These are phyloP conservation scores for Annulohypoxylon truncatum DNA, from an alignment of 2,329 filamentous ascomycete species.

Conservation along the genomic window DNA sequence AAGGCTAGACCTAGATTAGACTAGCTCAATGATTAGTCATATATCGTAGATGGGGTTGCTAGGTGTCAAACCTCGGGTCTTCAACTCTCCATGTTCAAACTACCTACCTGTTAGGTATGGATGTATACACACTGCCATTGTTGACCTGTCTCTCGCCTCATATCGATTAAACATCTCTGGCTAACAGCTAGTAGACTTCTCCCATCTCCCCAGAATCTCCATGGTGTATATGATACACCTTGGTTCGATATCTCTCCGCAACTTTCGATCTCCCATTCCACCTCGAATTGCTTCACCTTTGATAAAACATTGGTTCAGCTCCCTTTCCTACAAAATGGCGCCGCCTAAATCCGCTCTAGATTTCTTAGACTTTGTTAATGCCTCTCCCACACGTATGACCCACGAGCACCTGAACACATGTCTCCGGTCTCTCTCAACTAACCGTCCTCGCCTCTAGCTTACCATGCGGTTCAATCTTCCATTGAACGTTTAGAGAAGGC, in stretches of 20 bases:
- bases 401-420: slow-evolving; percentile 16
- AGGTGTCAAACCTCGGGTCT: not conserved
- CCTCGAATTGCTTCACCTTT: slow-evolving; percentile 22
- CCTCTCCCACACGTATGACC: slow-evolving; percentile 84
- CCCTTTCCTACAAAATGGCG: slow-evolving; percentile 57
- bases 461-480: slow-evolving; percentile 89
- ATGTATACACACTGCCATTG: too few relatives aligned
- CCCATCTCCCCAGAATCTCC: too few relatives aligned
- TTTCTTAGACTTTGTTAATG: slow-evolving; percentile 94
- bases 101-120: too few relatives aligned
- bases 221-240: slow-evolving; percentile 29
- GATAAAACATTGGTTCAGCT: slow-evolving; percentile 34
- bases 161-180: not conserved
- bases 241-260: slow-evolving; percentile 27
- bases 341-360: slow-evolving; percentile 74
- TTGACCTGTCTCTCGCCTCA: not conserved
- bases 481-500: slow-evolving; percentile 81
- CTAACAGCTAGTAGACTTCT: not conserved
- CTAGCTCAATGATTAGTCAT: not conserved
- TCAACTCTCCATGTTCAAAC: not conserved
- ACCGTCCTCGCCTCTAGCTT: slow-evolving; percentile 69
- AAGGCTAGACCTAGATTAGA: not conserved
- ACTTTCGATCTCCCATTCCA: slow-evolving; percentile 27
- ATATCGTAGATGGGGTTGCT: not conserved
- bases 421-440: slow-evolving; percentile 24